Percentiles rank a stretch among this genome's conserved stretches.
Conservation (phyloP, 345 rosid species). For the Excoecaria agallocha region DNA sequence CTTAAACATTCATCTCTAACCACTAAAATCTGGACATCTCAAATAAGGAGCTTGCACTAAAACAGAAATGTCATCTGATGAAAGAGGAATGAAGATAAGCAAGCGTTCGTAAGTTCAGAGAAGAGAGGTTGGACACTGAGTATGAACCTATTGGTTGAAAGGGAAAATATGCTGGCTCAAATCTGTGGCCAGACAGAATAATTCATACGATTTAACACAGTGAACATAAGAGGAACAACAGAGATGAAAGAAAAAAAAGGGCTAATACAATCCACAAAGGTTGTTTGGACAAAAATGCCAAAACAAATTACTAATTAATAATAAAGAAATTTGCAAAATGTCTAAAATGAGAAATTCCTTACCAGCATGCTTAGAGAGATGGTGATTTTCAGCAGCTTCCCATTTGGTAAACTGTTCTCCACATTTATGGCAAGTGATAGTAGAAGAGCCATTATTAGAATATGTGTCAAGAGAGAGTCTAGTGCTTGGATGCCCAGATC, state of each 20-base stretch:
- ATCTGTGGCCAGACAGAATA: constrained; percentile 23
- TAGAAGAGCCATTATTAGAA: constrained; percentile 50
- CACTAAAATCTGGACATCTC: background rate
- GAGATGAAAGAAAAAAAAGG: constrained; percentile 11
- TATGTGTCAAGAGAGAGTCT: constrained; percentile 64
- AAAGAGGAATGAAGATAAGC: background rate
- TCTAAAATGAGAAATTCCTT: constrained; percentile 3
- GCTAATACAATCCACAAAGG: constrained; percentile 1
- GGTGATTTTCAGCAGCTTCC: constrained; percentile 96
- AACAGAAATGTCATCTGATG: background rate
- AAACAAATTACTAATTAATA: background rate
- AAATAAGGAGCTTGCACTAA: background rate
- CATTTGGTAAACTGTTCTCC: constrained; percentile 88
- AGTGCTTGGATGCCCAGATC: constrained; percentile 42
- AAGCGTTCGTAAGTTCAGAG: too few relatives aligned
- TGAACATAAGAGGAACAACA: constrained; percentile 15
- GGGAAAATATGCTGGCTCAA: background rate
- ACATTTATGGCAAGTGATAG: constrained; percentile 89
- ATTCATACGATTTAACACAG: background rate
- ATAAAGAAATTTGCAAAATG: background rate
- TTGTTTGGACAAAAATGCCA: background rate
- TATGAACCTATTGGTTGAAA: background rate
- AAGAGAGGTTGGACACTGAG: background rate
- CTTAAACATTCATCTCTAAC: background rate
- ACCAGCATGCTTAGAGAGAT: constrained; percentile 99